Percentiles rank a stretch among this genome's conserved stretches.
Conservation (phyloP, 2,329 filamentous ascomycete genomes). For the Colletotrichum falcatum region DNA sequence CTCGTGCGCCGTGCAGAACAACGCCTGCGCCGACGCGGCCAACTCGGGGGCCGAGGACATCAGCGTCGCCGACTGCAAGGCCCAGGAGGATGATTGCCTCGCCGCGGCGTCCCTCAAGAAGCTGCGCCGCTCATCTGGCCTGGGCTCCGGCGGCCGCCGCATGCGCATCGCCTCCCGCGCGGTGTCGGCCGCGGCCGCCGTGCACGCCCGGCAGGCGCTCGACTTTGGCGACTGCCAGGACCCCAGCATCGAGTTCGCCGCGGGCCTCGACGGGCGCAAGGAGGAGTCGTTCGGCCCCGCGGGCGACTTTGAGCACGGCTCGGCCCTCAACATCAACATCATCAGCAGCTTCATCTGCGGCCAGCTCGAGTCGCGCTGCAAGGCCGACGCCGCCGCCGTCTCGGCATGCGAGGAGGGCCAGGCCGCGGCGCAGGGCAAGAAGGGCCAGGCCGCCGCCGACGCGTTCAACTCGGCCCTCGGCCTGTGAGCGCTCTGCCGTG, state of each 20-base stretch:
- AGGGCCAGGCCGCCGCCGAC: conserved; percentile 45
- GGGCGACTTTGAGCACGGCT: conserved; percentile 64
- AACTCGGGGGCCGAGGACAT: conserved; percentile 56
- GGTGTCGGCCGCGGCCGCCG: background rate
- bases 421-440: conserved; percentile 42
- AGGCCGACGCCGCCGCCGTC: conserved; percentile 43
- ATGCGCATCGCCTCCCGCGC: conserved; percentile 42
- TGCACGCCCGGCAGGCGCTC: conserved; percentile 42
- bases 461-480: conserved; percentile 44
- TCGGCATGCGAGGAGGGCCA: conserved; percentile 42
- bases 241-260: conserved; percentile 62
- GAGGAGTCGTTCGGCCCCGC: conserved; percentile 56
- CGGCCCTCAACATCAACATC: conserved; percentile 53
- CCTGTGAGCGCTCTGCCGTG: background rate
- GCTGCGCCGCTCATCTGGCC: conserved; percentile 34
- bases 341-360: conserved; percentile 62
- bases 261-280: conserved; percentile 61
- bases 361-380: conserved; percentile 50
- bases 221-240: conserved; percentile 61
- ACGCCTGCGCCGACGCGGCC: conserved; percentile 62
- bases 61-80: conserved; percentile 56
- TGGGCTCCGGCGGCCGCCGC: conserved; percentile 25
- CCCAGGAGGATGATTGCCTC: conserved; percentile 56
- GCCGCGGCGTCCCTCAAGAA: conserved; percentile 41
- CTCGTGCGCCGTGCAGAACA: conserved; percentile 64